Base-by-base conservation (phyloP, 2,329 filamentous ascomycete species). In the Fusarium scirpi region DNA sequence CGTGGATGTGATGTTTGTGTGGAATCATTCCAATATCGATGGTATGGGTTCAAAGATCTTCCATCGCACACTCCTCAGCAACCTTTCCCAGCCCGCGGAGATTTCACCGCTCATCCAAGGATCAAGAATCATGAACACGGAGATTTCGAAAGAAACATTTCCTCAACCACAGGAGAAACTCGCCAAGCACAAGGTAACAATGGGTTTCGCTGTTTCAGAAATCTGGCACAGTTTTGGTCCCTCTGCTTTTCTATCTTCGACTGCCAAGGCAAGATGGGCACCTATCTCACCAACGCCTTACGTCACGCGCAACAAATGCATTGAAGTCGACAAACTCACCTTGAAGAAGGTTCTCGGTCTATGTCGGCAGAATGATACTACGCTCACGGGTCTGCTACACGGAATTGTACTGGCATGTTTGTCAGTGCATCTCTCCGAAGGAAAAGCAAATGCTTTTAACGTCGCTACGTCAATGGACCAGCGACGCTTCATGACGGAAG, bases 81-180 rank as follows among this genome's bases (percentile, higher is more conserved):
- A 27, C 2, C 45, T 65, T 8, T 18, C 41, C 11, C 24, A 24
- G 1, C 44, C 60, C 8, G 1, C 8, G 10, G 8, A 9, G 3
- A 11, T 15, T 4, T 44, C 27, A 7, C 29, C 43, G 3, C 61
- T 64, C 2, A 22, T 44, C 1, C 22, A 12, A 9, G 30, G 16
- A 13, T 59, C 62, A 0, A n/a, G 53, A 16, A 27, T 29, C 0
- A 34, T 65, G 25, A 34, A 16, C 0, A 41, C 62, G 2, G 18
- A 32, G 0, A n/a, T 52, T 1, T 25, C 29, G 1, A 25, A 6
- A 2, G 52, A 65, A 0, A 16, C 2, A 4, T 65, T 65, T 29
- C 60, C 60, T 1, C 62, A 65, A 2, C 61, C 61, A 0, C 60
- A 65, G 16, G 62, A 65, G 24, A 59, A 46, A 2, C 32, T 65